Evolutionary conservation across 805 yeast genomes (phyloP), one percentile per base, ranked within the genome.

Genomic region (Ogataea dorogensis): DNA sequence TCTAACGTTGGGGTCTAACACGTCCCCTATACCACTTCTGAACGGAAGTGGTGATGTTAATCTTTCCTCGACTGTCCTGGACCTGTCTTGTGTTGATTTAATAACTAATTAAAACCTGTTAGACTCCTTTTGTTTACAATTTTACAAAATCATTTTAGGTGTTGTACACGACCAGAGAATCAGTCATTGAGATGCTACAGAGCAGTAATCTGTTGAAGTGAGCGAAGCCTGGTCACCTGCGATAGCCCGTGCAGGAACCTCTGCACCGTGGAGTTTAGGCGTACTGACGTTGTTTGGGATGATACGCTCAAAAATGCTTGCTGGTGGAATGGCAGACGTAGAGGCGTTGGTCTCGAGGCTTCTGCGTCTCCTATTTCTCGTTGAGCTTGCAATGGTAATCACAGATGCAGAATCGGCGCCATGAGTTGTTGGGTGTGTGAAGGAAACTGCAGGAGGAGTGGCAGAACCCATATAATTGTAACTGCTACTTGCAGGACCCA

Each of bases 271-370:
- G 12, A 38, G 15, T 33, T 34, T 33, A 20, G 45, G 27, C 44
- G 42, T 30, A 38, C 49, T 40, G 15, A 28, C 26, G 32, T 41
- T 41, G 17, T 46, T 38, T 19, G 49, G 40, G 20, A 65, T 53
- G 7, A 74, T 59, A 34, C 81, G 61, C 46, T 79, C 86, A 61
- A 78, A 62, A 7, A 81, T 77, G 45, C 83, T 75, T n/a, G 85
- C 82, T 0, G 88, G 87, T 1, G 87, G 77, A 12, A 81, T 80
- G 0, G 86, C 86, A 17, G 77, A 66, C 0, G 83, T 76, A 33
- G 83, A 75, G 14, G 85, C 75, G 46, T 77, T 80, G 17, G 75
- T 70, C 24, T 72, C 70, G 7, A 67, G 52, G 17, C 63, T 57
- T 14, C 63, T 40, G 22, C 65, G 43, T 38, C 64, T 44, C 28